Percentiles rank a stretch among this genome's conserved stretches.
phyloP scores from a whole-genome alignment of 2,329 filamentous ascomycete genomes.

The Pseudocercospora vitis region DNA sequence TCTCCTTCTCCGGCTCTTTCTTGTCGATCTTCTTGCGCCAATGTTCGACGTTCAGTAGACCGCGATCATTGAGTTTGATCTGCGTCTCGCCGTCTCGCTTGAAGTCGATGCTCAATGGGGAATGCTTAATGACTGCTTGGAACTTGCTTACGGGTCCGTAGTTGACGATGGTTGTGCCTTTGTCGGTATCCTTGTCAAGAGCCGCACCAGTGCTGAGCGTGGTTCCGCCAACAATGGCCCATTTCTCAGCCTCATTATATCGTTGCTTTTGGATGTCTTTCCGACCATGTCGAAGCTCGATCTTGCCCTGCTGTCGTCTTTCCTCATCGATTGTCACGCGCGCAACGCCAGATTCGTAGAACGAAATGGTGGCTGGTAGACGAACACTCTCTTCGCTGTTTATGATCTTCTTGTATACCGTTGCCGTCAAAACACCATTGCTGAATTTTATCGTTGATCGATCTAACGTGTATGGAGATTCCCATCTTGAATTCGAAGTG shows the following conservation, averaged over 20 bases:
- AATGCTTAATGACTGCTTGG: constrained; percentile 78
- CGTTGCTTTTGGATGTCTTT: constrained; percentile 76
- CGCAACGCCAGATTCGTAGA: constrained; percentile 84
- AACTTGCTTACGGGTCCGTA: constrained; percentile 77
- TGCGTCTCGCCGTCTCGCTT: constrained; percentile 78
- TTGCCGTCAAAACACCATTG: constrained; percentile 75
- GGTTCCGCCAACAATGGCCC: constrained; percentile 80
- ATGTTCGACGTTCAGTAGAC: constrained; percentile 89
- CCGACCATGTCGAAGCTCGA: constrained; percentile 82
- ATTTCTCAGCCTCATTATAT: constrained; percentile 87
- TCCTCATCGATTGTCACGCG: constrained; percentile 91
- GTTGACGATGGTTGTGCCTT: constrained; percentile 68
- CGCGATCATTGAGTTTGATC: constrained; percentile 85
- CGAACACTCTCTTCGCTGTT: constrained; percentile 67
- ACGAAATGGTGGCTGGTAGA: constrained; percentile 80
- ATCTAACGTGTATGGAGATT: constrained; percentile 76
- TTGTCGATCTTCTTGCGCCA: constrained; percentile 86
- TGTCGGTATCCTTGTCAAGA: constrained; percentile 63
- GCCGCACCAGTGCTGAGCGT: constrained; percentile 70
- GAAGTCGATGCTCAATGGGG: constrained; percentile 84
- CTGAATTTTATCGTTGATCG: constrained; percentile 72
- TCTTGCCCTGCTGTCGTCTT: constrained; percentile 81
- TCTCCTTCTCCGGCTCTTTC: constrained; percentile 57
- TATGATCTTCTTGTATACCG: constrained; percentile 76
- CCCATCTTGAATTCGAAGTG: constrained; percentile 66